Evolutionary conservation across 78 protist species (phyloP).

Genomic region (Dictyostelium purpureum): DNA sequence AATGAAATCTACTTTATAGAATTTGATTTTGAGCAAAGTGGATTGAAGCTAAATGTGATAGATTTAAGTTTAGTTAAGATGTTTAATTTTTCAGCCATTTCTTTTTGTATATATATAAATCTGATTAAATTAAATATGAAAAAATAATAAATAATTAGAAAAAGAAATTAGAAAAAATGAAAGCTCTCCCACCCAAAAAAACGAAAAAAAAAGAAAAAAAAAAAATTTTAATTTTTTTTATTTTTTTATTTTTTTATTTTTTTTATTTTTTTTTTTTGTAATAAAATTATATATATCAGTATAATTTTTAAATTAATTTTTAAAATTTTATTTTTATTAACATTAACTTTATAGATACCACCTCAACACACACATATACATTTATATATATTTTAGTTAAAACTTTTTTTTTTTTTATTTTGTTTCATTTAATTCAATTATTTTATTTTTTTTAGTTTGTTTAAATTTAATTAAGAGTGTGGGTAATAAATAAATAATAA

Average conservation of each 20-base stretch:
- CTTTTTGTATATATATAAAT: neutral
- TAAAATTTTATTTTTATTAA: too few relatives aligned
- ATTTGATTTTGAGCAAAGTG: neutral
- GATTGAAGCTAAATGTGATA: slow-evolving; percentile 42
- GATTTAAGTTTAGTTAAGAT: slow-evolving; percentile 10
- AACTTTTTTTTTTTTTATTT: neutral
- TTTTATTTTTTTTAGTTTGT: slow-evolving; percentile 7
- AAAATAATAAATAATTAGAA: neutral
- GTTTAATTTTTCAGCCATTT: slow-evolving; percentile 15
- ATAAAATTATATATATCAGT: too few relatives aligned
- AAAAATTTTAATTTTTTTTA: neutral
- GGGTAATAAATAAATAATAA: too few relatives aligned
- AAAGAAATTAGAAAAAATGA: neutral
- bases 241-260: neutral
- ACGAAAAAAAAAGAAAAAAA: neutral
- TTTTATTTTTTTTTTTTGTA: too few relatives aligned
- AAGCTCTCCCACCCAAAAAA: neutral
- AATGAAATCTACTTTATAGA: slow-evolving; percentile 28
- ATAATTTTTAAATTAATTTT: too few relatives aligned
- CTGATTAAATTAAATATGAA: neutral
- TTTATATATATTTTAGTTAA: too few relatives aligned
- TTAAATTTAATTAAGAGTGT: too few relatives aligned
- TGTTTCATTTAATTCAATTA: neutral
- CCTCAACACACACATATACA: too few relatives aligned
- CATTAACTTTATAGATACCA: too few relatives aligned